phyloP scores from a whole-genome alignment of 2,329 filamentous ascomycete genomes.

The Byssochlamys sp. region DNA sequence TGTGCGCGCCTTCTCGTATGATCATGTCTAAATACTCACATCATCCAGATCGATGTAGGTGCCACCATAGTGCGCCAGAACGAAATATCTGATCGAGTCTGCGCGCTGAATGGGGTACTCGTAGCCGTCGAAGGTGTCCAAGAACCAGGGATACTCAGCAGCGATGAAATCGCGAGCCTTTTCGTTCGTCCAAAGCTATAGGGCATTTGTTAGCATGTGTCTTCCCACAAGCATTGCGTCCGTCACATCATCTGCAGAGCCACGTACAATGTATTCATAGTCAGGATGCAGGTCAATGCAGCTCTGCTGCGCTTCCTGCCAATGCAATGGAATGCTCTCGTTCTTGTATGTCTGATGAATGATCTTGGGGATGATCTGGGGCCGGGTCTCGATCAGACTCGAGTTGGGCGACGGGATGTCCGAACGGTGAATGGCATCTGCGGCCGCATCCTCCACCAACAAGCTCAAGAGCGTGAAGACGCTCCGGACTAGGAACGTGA shows the following conservation, averaged over 20 bases:
- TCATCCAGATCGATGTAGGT: slow-evolving; percentile 74
- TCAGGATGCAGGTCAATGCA: slow-evolving; percentile 59
- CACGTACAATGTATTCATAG: slow-evolving; percentile 61
- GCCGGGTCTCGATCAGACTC: slow-evolving; percentile 45
- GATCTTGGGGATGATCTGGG: slow-evolving; percentile 62
- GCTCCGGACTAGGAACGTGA: slow-evolving; percentile 55
- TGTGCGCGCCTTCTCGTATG: neutral
- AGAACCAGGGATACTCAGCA: slow-evolving; percentile 66
- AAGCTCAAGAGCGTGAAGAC: slow-evolving; percentile 64
- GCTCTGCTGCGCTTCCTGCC: slow-evolving; percentile 55
- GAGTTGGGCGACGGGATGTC: slow-evolving; percentile 59
- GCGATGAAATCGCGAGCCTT: slow-evolving; percentile 62
- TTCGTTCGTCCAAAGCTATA: slow-evolving; percentile 65
- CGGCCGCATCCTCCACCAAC: slow-evolving; percentile 56
- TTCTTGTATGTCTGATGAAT: slow-evolving; percentile 71
- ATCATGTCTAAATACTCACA: slow-evolving; percentile 29
- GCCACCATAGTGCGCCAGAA: slow-evolving; percentile 66
- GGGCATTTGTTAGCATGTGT: slow-evolving; percentile 12
- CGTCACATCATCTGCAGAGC: neutral
- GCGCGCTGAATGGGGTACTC: slow-evolving; percentile 66
- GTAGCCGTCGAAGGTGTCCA: slow-evolving; percentile 65
- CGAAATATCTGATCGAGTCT: slow-evolving; percentile 70
- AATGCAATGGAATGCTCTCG: slow-evolving; percentile 56
- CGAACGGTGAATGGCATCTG: slow-evolving; percentile 56
- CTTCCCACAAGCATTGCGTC: neutral